Conservation (phyloP, 2,329 filamentous ascomycete species). For the Fusarium sp. region DNA sequence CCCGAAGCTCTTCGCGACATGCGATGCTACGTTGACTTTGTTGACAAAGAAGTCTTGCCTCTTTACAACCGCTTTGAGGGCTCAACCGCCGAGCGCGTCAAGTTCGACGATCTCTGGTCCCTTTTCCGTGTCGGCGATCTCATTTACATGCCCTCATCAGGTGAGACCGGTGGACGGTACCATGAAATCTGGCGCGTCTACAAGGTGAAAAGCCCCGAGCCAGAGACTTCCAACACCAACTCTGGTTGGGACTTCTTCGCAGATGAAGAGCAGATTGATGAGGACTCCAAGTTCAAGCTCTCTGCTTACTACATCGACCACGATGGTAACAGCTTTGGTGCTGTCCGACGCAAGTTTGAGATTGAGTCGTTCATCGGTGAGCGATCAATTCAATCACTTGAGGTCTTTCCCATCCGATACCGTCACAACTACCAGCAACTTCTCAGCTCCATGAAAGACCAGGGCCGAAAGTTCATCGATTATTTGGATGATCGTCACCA, state of each 20-base stretch:
- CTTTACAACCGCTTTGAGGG: conserved; percentile 49
- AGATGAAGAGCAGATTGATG: conserved; percentile 49
- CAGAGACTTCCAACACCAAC: conserved; percentile 47
- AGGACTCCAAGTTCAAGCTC: conserved; percentile 52
- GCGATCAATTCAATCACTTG: conserved; percentile 53
- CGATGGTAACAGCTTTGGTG: conserved; percentile 55
- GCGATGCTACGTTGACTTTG: conserved; percentile 58
- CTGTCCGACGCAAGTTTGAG: conserved; percentile 54
- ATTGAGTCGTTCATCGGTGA: conserved; percentile 55
- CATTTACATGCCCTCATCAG: conserved; percentile 55
- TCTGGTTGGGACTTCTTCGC: conserved; percentile 54
- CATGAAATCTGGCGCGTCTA: conserved; percentile 57
- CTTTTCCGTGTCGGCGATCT: conserved; percentile 57
- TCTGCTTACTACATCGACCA: conserved; percentile 59
- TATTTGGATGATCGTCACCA: conserved; percentile 54
- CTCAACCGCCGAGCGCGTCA: conserved; percentile 49
- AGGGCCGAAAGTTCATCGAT: conserved; percentile 52
- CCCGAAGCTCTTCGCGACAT: conserved; percentile 56
- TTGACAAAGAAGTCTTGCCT: conserved; percentile 58
- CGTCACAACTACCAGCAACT: conserved; percentile 52
- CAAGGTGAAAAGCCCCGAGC: conserved; percentile 49
- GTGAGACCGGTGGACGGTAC: conserved; percentile 53
- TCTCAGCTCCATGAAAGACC: conserved; percentile 49
- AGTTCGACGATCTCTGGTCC: conserved; percentile 58
- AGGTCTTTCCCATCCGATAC: conserved; percentile 56